Conservation (phyloP, 2,329 filamentous ascomycete genomes). For the Trichoderma pleuroti region DNA sequence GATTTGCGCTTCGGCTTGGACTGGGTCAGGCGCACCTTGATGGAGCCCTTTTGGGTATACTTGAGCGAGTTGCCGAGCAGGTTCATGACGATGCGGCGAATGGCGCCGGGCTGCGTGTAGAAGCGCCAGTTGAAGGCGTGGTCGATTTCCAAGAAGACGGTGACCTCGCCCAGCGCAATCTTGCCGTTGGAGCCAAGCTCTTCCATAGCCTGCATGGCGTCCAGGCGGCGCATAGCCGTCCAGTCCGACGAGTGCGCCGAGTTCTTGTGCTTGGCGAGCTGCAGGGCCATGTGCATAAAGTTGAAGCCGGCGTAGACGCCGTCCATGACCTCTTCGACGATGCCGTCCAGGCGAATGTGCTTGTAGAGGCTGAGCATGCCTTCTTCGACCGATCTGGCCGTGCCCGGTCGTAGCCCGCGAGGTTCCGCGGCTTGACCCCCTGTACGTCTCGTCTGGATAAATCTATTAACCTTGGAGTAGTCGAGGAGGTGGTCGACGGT, state of each 20-base stretch:
- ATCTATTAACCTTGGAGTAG: conserved; percentile 53
- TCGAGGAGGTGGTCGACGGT: conserved; percentile 53
- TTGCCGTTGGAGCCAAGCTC: conserved; percentile 21
- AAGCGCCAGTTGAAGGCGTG: conserved; percentile 49
- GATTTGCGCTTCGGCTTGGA: conserved; percentile 21
- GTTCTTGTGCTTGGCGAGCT: conserved; percentile 20
- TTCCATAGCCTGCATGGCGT: conserved; percentile 43
- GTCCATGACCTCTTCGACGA: conserved; percentile 47
- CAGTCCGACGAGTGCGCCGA: conserved; percentile 16
- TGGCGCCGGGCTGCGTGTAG: conserved; percentile 49
- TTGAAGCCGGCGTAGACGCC: conserved; percentile 46
- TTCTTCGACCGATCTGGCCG: conserved; percentile 17
- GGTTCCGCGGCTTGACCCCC: neutral
- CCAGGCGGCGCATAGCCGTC: conserved; percentile 25
- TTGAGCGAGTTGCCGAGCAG: conserved; percentile 61
- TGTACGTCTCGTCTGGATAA: conserved; percentile 20
- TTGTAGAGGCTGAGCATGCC: conserved; percentile 25
- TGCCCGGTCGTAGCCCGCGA: neutral
- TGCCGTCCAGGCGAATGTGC: conserved; percentile 36
- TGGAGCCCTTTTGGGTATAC: conserved; percentile 45
- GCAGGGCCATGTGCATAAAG: conserved; percentile 33
- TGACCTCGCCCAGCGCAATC: conserved; percentile 25
- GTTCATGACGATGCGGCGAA: conserved; percentile 58
- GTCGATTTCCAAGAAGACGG: conserved; percentile 38
- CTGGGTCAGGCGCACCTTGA: conserved; percentile 29